These are phyloP conservation scores for Solanum pinnatisectum DNA, from an alignment of 257 asterid species.

Conservation along the genomic window DNA sequence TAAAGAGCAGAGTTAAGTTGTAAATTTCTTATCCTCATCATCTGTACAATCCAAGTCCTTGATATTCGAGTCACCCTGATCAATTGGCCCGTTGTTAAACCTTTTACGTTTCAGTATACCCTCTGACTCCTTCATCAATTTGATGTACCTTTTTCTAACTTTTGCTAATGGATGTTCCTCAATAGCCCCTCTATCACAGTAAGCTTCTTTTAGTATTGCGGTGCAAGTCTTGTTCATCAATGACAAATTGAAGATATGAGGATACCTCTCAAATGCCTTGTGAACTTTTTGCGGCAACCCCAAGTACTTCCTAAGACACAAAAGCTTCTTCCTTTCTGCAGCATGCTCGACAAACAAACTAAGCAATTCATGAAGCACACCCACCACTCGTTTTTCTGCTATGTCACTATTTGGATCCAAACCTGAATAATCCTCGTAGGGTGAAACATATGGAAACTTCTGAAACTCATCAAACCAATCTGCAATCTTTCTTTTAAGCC, in stretches of 20 bases:
- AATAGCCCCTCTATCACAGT: conserved; percentile 32
- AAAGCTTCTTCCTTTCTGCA: conserved; percentile 59
- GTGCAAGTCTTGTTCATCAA: conserved; percentile 75
- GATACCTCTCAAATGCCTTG: conserved; percentile 86
- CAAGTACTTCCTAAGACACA: conserved; percentile 52
- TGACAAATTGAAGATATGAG: conserved; percentile 64
- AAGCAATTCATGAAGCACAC: conserved; percentile 69
- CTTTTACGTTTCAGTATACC: conserved; percentile 40
- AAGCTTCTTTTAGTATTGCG: conserved; percentile 77
- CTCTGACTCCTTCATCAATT: conserved; percentile 60
- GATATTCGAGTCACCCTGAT: conserved; percentile 5
- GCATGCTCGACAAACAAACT: conserved; percentile 83
- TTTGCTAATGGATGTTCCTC: conserved; percentile 67
- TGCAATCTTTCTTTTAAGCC: conserved; percentile 62
- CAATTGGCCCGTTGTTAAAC: conserved; percentile 10
- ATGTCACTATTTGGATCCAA: conserved; percentile 50
- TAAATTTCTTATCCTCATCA: not conserved
- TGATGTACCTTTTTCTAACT: conserved; percentile 59
- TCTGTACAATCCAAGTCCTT: conserved; percentile 15
- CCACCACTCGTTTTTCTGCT: conserved; percentile 79
- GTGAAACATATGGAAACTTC: conserved; percentile 64
- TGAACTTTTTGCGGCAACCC: conserved; percentile 88
- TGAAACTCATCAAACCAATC: conserved; percentile 74
- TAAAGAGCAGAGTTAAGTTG: not conserved
- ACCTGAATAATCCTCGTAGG: conserved; percentile 42